Evolutionary conservation across 2,329 filamentous ascomycete species (phyloP).

Genomic region (Calonectria pseudoturangicola): DNA sequence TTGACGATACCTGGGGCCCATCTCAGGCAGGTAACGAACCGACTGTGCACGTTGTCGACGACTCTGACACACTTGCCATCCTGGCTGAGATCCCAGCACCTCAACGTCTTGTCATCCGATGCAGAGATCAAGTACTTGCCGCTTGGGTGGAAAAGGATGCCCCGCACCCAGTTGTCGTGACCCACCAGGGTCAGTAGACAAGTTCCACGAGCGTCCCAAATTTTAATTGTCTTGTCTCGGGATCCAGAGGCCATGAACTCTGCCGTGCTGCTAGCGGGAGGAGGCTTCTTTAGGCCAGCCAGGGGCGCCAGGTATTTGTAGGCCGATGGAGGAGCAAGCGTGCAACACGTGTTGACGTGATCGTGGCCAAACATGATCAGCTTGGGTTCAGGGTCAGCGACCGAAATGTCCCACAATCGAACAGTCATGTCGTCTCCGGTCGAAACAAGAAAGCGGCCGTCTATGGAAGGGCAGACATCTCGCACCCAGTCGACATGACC

Average conservation of each 20-base stretch:
- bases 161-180: constrained; percentile 96
- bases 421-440: constrained; percentile 88
- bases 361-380: constrained; percentile 90
- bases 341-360: constrained; percentile 89
- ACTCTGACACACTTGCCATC: constrained; percentile 93
- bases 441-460: constrained; percentile 89
- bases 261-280: constrained; percentile 82
- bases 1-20: constrained; percentile 81
- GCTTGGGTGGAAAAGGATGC: constrained; percentile 90
- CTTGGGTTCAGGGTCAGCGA: constrained; percentile 80
- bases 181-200: constrained; percentile 89
- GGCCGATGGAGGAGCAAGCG: constrained; percentile 85
- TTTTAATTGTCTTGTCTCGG: constrained; percentile 90
- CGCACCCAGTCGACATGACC: constrained; percentile 95
- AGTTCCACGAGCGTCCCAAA: constrained; percentile 91
- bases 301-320: constrained; percentile 86
- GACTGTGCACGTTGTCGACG: constrained; percentile 84
- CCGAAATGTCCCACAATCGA: constrained; percentile 88
- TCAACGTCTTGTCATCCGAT: constrained; percentile 91
- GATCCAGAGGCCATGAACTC: constrained; percentile 94
- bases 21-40: constrained; percentile 89
- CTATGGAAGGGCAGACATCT: constrained; percentile 86
- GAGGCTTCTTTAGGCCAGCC: constrained; percentile 89
- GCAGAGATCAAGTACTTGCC: constrained; percentile 93
- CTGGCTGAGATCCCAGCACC: constrained; percentile 95